phyloP scores from a whole-genome alignment of 257 asterid species.

The Anisodus tanguticus region DNA sequence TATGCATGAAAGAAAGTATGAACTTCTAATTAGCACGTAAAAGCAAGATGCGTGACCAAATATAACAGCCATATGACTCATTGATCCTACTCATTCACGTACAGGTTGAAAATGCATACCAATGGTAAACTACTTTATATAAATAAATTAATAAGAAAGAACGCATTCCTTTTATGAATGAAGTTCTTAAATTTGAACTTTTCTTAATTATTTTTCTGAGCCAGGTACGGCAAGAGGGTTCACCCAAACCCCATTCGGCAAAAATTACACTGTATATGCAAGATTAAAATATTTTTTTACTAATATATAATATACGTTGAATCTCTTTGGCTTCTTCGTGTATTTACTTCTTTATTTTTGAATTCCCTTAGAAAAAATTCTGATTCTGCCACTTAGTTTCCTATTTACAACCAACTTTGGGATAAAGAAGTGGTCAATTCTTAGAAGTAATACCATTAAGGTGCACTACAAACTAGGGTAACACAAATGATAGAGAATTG shows the following conservation, averaged over 20 bases:
- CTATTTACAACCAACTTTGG: not conserved
- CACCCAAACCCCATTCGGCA: too few relatives aligned
- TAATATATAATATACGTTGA: too few relatives aligned
- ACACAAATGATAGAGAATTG: not conserved
- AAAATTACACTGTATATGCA: too few relatives aligned
- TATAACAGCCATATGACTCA: not conserved
- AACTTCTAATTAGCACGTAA: not conserved
- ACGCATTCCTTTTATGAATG: not conserved
- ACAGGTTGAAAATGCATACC: not conserved
- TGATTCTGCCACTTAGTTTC: not conserved
- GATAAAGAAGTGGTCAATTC: not conserved
- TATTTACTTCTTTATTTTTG: too few relatives aligned
- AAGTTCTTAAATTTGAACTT: too few relatives aligned
- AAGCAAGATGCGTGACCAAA: not conserved
- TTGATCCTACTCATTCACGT: not conserved
- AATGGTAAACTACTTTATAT: not conserved
- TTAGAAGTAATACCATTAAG: not conserved
- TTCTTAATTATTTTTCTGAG: too few relatives aligned
- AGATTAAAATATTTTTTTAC: too few relatives aligned
- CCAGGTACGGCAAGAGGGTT: too few relatives aligned
- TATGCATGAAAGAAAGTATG: not conserved
- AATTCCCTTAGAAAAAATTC: too few relatives aligned
- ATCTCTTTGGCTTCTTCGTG: too few relatives aligned
- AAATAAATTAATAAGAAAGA: too few relatives aligned
- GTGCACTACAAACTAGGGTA: not conserved